Evolutionary conservation across 2,329 filamentous ascomycete genomes (phyloP).

Genomic region (Sarocladiaceae sp.): DNA sequence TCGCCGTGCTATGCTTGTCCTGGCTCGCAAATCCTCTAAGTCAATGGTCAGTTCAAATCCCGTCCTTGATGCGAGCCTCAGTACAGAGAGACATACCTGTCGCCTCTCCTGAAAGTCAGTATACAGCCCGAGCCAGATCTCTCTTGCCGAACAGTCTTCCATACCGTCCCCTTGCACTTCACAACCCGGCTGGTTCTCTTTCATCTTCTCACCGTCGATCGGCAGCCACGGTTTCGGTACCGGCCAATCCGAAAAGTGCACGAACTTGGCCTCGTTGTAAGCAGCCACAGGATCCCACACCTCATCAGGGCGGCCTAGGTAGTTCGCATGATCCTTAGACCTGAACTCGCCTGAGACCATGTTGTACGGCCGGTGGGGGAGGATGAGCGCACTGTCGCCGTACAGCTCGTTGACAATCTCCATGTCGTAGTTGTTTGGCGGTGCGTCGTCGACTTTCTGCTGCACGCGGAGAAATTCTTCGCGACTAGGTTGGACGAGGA

Average conservation of each 20-base stretch:
- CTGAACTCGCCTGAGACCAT: constrained; percentile 58
- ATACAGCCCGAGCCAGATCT: constrained; percentile 32
- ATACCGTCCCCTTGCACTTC: constrained; percentile 43
- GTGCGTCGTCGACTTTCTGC: constrained; percentile 17
- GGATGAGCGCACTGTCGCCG: constrained; percentile 48
- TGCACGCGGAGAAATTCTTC: constrained; percentile 37
- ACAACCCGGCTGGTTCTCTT: constrained; percentile 16
- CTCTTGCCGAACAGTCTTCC: constrained; percentile 29
- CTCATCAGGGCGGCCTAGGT: constrained; percentile 32
- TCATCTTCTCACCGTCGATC: constrained; percentile 10
- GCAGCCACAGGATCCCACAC: constrained; percentile 48
- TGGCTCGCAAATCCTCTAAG: too few species aligned
- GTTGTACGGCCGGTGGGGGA: constrained; percentile 58
- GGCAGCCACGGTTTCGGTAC: constrained; percentile 49
- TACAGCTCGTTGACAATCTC: constrained; percentile 61
- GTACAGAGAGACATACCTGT: too few species aligned
- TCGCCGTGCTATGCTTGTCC: too few species aligned
- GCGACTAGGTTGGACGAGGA: constrained; percentile 54
- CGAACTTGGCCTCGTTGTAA: constrained; percentile 54
- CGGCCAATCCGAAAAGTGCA: constrained; percentile 28
- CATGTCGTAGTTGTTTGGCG: constrained; percentile 52
- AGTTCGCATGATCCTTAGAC: constrained; percentile 36
- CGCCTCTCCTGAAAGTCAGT: constrained; percentile 46
- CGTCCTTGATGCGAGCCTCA: too few species aligned
- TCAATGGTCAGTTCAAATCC: too few species aligned